Conservation (phyloP, 192 early-diverging fungal species). For the Coemansia sp. region DNA sequence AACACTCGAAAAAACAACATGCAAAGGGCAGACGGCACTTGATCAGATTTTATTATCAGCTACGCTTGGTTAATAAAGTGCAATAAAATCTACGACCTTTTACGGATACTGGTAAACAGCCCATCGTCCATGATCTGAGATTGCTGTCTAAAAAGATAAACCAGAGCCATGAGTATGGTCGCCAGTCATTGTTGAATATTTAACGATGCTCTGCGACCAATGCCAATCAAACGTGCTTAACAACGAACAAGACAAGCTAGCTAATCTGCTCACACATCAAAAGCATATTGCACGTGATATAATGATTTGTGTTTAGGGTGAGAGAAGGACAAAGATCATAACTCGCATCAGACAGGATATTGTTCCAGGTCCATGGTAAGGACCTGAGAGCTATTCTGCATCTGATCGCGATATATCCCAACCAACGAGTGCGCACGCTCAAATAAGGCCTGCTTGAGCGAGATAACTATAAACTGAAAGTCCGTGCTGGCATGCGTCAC, state of each 20-base stretch:
- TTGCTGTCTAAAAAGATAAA: too few relatives aligned
- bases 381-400: conserved; percentile 76
- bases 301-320: conserved; percentile 17
- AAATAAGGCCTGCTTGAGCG: conserved; percentile 92
- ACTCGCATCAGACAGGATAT: conserved; percentile 23
- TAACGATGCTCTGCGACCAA: too few relatives aligned
- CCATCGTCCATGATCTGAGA: too few relatives aligned
- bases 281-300: conserved; percentile 4
- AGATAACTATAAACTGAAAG: conserved; percentile 98
- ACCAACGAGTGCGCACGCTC: conserved; percentile 92
- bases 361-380: conserved; percentile 72
- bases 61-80: too few relatives aligned
- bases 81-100: too few relatives aligned
- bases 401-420: conserved; percentile 94
- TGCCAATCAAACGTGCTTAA: not conserved
- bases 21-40: too few relatives aligned
- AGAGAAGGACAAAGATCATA: not conserved
- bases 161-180: too few relatives aligned
- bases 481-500: conserved; percentile 20
- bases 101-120: too few relatives aligned
- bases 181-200: too few relatives aligned
- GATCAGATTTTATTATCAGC: too few relatives aligned
- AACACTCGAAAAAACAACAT: conserved; percentile 1
- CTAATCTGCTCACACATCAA: not conserved
- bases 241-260: not conserved